phyloP scores from a whole-genome alignment of 139 green algal species.

The Ettlia oleoabundans region DNA sequence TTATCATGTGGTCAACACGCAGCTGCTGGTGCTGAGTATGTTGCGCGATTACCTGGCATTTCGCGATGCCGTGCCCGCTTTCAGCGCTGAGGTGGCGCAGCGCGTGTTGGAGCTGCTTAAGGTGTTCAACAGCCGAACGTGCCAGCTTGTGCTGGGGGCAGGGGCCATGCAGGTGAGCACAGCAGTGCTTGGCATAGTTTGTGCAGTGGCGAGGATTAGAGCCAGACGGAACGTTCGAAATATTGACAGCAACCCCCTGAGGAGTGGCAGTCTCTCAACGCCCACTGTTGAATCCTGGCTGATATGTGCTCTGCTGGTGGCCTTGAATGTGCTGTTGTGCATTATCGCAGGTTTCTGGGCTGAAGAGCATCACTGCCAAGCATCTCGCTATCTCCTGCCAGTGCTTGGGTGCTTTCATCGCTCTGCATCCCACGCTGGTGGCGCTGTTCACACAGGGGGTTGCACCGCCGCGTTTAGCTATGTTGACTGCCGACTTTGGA shows the following conservation, averaged over 20 bases:
- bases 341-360: conserved; percentile 66
- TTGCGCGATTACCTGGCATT: conserved; percentile 64
- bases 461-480: conserved; percentile 45
- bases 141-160: conserved; percentile 91
- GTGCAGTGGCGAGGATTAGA: background rate
- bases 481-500: conserved; percentile 85
- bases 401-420: conserved; percentile 55
- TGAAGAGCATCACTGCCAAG: conserved; percentile 94
- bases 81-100: conserved; percentile 69
- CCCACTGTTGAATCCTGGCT: no score
- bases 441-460: conserved; percentile 57
- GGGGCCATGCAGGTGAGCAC: conserved; percentile 82
- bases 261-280: no score
- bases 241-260: no score
- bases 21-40: conserved; percentile 72
- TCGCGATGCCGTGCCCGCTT: conserved; percentile 46
- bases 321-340: background rate
- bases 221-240: no score
- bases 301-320: background rate
- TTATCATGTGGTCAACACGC: conserved; percentile 70
- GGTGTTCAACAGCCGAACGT: conserved; percentile 88
- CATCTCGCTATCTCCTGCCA: conserved; percentile 84
- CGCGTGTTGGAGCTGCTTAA: conserved; percentile 83
- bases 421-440: conserved; percentile 62
- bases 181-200: background rate